Evolutionary conservation across 2,329 filamentous ascomycete species (phyloP), one percentile per base, ranked within the genome.

Genomic region (Nannizzia gypsea): DNA sequence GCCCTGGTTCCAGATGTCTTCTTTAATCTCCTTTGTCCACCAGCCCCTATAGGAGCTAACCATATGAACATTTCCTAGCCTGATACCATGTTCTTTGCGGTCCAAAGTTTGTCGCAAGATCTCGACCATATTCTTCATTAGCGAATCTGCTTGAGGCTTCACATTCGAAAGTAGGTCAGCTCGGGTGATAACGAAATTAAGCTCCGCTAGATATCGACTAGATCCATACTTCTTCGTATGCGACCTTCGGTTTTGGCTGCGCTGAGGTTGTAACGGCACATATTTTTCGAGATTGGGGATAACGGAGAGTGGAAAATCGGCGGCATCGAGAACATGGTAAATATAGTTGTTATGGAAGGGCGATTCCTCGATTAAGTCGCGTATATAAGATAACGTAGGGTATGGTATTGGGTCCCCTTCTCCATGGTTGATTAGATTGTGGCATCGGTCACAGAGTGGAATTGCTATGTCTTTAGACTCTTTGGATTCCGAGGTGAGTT

Each of bases 261-360:
- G 85, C 58, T 93, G 78, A 6, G 86, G 84, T 62, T 89, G 85
- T 8, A 90, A 77, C 36, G 85, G 79, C 1, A 96, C 78, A 0
- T 89, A 77, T 6, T 82, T 77, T 62, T 87, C 82, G 8, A 99
- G 81, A 50, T 85, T 83, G 0, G 90, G 89, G 3, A 97, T 79
- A 13, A 99, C 75, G 1, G 93, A 96, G 82, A 99, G 88, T 20
- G 93, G 93, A 64, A 99, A 97, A 73, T 99, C 93, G 62, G 91
- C 93, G 2, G 93, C 92, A 69, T 99, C 93, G 22, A 99, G 77
- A 26, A 99, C 80, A 73, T 99, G 93, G 71, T 97, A 99, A 63
- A 99, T 86, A 73, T 96, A 89, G 68, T 99, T 97, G 70, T 88
- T 83, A 70, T 88, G 88, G 74, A 95, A 86, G 0, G 91, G 91